phyloP scores from a whole-genome alignment of 352 stramenopile species.

The Phytopythium kandeliae region DNA sequence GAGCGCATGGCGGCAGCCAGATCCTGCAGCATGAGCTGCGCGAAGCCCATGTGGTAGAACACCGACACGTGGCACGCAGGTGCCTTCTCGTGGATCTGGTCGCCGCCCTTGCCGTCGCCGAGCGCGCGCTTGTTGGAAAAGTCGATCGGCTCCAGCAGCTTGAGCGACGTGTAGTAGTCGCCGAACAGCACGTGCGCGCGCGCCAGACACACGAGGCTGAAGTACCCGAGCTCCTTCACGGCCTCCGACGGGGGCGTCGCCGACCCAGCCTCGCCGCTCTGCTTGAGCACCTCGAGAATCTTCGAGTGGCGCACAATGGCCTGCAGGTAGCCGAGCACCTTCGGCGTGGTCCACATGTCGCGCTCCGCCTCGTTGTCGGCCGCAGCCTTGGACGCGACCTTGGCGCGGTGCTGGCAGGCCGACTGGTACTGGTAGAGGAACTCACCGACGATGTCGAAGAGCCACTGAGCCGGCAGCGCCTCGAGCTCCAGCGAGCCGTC shows the following conservation, averaged over 20 bases:
- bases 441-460: slow-evolving; percentile 98
- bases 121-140: slow-evolving; percentile 79
- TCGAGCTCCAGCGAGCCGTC: slow-evolving; percentile 77
- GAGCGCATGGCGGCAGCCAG: slow-evolving; percentile 92
- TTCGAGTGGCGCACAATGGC: slow-evolving; percentile 90
- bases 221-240: slow-evolving; percentile 94
- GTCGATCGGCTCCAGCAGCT: slow-evolving; percentile 89
- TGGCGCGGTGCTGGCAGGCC: slow-evolving; percentile 95
- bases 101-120: slow-evolving; percentile 40
- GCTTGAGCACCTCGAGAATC: slow-evolving; percentile 87
- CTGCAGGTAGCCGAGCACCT: slow-evolving; percentile 95
- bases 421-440: slow-evolving; percentile 99
- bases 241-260: slow-evolving; percentile 50
- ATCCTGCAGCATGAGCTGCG: slow-evolving; percentile 96
- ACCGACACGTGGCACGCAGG: slow-evolving; percentile 92
- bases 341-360: slow-evolving; percentile 95
- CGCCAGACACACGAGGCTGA: slow-evolving; percentile 92
- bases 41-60: slow-evolving; percentile 97
- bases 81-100: slow-evolving; percentile 88
- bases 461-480: slow-evolving; percentile 93
- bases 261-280: slow-evolving; percentile 20
- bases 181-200: slow-evolving; percentile 95
- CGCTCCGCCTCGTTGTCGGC: slow-evolving; percentile 61
- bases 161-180: slow-evolving; percentile 94
- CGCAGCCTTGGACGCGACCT: slow-evolving; percentile 62